These are phyloP conservation scores for Chlorella sp. DNA, from an alignment of 139 green algal genomes.

Conservation along the genomic window DNA sequence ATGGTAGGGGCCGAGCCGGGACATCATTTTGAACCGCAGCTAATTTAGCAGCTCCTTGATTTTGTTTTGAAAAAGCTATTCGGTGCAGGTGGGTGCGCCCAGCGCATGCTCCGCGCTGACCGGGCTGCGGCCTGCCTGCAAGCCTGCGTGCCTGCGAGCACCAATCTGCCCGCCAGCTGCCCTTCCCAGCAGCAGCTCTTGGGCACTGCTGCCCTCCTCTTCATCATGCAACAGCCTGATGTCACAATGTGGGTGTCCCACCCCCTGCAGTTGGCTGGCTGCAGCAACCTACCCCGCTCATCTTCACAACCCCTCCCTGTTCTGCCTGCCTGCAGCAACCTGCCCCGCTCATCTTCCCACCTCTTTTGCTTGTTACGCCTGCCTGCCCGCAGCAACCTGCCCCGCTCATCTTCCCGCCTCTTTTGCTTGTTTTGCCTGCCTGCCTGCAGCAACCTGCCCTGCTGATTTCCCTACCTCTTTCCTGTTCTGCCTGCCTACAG, in stretches of 20 bases:
- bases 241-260: no score
- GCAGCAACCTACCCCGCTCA: not conserved
- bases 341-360: no score
- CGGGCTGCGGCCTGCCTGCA: not conserved
- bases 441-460: no score
- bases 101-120: not conserved
- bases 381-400: slow-evolving; percentile 7
- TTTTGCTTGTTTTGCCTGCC: no score
- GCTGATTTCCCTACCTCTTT: not conserved
- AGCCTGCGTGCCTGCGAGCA: not conserved
- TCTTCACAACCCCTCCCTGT: not conserved
- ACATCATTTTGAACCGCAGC: no score
- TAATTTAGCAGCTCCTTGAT: no score
- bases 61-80: no score
- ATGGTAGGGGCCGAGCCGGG: no score
- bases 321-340: not conserved
- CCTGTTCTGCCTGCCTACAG: not conserved
- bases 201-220: not conserved
- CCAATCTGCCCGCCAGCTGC: not conserved
- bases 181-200: not conserved
- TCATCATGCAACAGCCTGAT: no score
- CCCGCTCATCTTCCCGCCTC: not conserved
- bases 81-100: not conserved
- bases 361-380: no score
- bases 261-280: not conserved